Evolutionary conservation across 169 alveolate genomes (phyloP), one percentile per base, ranked within the genome.

Genomic region (Eimeria brunetti): DNA sequence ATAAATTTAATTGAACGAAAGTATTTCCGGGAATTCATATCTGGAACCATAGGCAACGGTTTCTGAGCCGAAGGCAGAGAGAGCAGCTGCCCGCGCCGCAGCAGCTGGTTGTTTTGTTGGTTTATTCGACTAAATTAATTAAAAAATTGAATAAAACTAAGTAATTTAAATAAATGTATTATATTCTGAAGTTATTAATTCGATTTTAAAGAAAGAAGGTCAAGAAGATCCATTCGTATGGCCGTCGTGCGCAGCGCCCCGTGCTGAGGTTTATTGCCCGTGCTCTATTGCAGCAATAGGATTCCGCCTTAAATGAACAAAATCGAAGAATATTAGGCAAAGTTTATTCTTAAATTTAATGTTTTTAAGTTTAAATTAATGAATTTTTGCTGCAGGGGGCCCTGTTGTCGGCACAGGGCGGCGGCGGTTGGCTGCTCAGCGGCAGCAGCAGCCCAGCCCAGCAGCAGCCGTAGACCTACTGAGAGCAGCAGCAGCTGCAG

Each of bases 221-320:
- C n/a, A 41, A 64, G 75, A 7, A 27, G 41, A 64, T n/a, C 41
- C 41, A 64, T 20, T 51, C 16, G 75, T 64, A 64, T 41, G 41
- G 44, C 75, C 44, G 75, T 64, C 75, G 75, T 64, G 36, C 75
- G 75, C 75, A 64, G 75, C 75, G 41, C 75, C 41, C n/a, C 75
- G 75, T 7, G 75, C 75, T 27, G 8, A 41, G 75, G 44, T 64
- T 27, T 64, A 41, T 14, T 64, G 41, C 75, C 6, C 36, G 41
- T 27, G 75, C 75, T 64, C 4, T 24, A n/a, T n/a, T n/a, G n/a
- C n/a, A 27, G 36, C n/a, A 8, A 11, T 64, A 27, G 41, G 36
- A 27, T 64, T 64, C 16, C 18, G 75, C 75, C n/a, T 16, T n/a
- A 64, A 64, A 64, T 22, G 7, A 64, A 7, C 16, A 64, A 22